phyloP scores from a whole-genome alignment of 106 monocot species.

The Ottelia alismoides region DNA sequence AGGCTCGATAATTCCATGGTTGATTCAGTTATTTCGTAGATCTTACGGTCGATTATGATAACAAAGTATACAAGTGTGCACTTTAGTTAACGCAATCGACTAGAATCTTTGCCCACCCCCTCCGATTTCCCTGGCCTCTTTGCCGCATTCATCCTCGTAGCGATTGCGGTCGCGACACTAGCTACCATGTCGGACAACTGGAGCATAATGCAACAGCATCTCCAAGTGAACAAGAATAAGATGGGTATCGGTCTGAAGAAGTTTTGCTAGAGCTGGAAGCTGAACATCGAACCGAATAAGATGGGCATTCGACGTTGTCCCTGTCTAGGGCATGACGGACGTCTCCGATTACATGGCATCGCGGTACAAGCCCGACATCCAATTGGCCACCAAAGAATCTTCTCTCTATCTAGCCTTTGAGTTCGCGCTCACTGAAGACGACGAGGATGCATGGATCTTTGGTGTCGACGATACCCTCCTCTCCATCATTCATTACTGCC shows the following conservation, averaged over 20 bases:
- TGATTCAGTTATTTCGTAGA: no score
- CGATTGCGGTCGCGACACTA: no score
- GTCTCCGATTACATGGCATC: slow-evolving; percentile 34
- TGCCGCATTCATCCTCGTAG: no score
- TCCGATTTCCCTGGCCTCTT: no score
- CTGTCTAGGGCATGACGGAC: slow-evolving; percentile 15
- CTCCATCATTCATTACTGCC: slow-evolving; percentile 27
- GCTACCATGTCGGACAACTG: no score
- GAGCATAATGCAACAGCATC: no score
- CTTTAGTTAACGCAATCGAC: no score
- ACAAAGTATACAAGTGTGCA: no score
- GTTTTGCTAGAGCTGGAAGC: slow-evolving; percentile 52
- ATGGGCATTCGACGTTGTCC: slow-evolving; percentile 18
- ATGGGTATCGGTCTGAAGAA: slow-evolving; percentile 5
- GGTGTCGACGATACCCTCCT: slow-evolving; percentile 41
- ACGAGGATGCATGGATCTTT: slow-evolving; percentile 38
- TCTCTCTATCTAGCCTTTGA: slow-evolving; percentile 17
- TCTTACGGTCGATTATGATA: no score
- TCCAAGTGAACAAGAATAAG: no score
- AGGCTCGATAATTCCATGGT: no score
- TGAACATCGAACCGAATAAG: slow-evolving; percentile 39
- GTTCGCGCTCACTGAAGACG: slow-evolving; percentile 9
- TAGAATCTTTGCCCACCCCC: no score
- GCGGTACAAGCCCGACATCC: slow-evolving; percentile 26
- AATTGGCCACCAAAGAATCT: slow-evolving; percentile 20